Conservation (phyloP, 441 rosid genomes). For the Aquilaria agallochum region DNA sequence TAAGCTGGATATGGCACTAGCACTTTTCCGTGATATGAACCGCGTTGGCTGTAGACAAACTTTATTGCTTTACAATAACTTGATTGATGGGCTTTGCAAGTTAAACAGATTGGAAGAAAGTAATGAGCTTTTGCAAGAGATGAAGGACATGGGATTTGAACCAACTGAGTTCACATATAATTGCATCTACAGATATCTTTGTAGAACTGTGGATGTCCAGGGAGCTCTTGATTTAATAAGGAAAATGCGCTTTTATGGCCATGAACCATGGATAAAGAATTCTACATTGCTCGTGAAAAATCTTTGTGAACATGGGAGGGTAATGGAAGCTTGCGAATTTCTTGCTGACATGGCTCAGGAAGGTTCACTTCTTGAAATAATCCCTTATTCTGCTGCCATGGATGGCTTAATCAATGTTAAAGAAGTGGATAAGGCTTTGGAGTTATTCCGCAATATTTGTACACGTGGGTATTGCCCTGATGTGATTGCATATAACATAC, state of each 20-base stretch:
- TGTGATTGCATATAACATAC: conserved; percentile 74
- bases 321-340: conserved; percentile 57
- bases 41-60: conserved; percentile 34
- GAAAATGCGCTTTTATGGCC: conserved; percentile 71
- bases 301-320: conserved; percentile 53
- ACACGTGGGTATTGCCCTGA: conserved; percentile 62
- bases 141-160: conserved; percentile 54
- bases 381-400: conserved; percentile 70
- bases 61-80: conserved; percentile 47
- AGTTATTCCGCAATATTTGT: conserved; percentile 55
- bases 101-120: conserved; percentile 68
- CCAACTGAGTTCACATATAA: conserved; percentile 72
- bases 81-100: conserved; percentile 61
- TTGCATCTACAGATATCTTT: conserved; percentile 63
- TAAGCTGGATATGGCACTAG: conserved; percentile 55
- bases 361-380: conserved; percentile 75
- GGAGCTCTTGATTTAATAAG: conserved; percentile 60
- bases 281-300: conserved; percentile 57
- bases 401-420: conserved; percentile 55
- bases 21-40: conserved; percentile 51
- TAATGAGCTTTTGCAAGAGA: conserved; percentile 45
- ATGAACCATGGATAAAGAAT: conserved; percentile 81
- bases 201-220: conserved; percentile 49
- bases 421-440: conserved; percentile 58
- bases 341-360: conserved; percentile 57